phyloP scores from a whole-genome alignment of 257 asterid species.

The Solanum clarkiae region DNA sequence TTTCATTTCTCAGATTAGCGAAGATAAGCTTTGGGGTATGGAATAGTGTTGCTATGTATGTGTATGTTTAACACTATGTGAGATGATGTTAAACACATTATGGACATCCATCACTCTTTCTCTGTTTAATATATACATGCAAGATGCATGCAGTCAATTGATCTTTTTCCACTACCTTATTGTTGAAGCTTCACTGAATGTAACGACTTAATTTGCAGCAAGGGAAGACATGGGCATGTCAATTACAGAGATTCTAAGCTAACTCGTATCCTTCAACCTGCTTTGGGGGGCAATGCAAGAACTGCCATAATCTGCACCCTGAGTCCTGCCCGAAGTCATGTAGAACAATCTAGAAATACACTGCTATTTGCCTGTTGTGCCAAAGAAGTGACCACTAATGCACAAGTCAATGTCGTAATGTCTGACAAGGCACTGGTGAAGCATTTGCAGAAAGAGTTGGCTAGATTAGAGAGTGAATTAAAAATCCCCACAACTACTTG shows the following conservation, averaged over 20 bases:
- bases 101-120: not conserved
- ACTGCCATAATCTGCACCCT: conserved; percentile 93
- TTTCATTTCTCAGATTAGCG: not conserved
- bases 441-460: conserved; percentile 94
- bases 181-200: not conserved
- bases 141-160: not conserved
- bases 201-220: conserved; percentile 45
- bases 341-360: conserved; percentile 95
- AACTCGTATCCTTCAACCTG: conserved; percentile 94
- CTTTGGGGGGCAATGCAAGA: conserved; percentile 99
- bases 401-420: conserved; percentile 99
- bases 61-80: not conserved
- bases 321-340: conserved; percentile 95
- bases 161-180: not conserved
- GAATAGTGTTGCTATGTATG: not conserved
- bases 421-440: conserved; percentile 99
- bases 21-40: not conserved
- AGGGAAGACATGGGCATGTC: conserved; percentile 89
- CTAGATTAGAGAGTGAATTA: conserved; percentile 87
- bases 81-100: not conserved
- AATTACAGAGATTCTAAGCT: conserved; percentile 97
- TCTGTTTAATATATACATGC: not conserved
- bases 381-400: conserved; percentile 94
- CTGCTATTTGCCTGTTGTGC: conserved; percentile 96
- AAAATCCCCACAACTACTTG: conserved; percentile 62